Evolutionary conservation across 495 filamentous ascomycete genomes (phyloP), one percentile per base, ranked within the genome.

Genomic region (Arthonia radiata): DNA sequence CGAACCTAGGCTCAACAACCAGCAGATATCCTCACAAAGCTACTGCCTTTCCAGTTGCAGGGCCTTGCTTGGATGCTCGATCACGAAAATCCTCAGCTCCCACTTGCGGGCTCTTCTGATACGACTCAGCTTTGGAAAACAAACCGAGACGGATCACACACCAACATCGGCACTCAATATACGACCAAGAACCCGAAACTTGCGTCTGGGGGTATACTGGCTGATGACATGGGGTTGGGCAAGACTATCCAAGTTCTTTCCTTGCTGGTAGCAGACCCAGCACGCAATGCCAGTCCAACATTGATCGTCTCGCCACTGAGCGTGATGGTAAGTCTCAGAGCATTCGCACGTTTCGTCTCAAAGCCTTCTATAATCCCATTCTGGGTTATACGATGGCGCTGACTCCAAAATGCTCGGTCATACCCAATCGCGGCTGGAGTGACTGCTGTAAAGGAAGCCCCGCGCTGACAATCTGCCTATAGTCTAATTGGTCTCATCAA

Each of bases 211-310:
- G 82, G 80, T 18, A 76, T 92, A 17, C 53, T 91, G 8, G 78
- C 78, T 14, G 82, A 93, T 44, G 82, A 93, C 35, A 93, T 93
- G 82, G 82, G 82, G 3, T 52, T 93, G 4, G 82, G 82, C 9
- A 93, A 94, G 48, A 93, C 82, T 1, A 56, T 93, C 4, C 76
- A 91, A 43, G 63, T 79, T 21, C 86, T 92, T 31, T 71, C 75
- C 27, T 41, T 90, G 16, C 73, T 93, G 23, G 46, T 80, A 34
- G 60, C 70, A 4, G 65, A 73, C 33, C 39, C 54, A 0, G 42
- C 50, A 7, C 33, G 33, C 0, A 64, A 61, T 9, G 54, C 7
- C 19, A 22, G 11, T 6, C 19, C 59, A 13, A 86, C 80, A 3
- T 52, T 93, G 16, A 86, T 93, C 32, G 55, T 91, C 17, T 65